These are phyloP conservation scores for Peronospora farinosa DNA, from an alignment of 352 stramenopile genomes.

Conservation along the genomic window DNA sequence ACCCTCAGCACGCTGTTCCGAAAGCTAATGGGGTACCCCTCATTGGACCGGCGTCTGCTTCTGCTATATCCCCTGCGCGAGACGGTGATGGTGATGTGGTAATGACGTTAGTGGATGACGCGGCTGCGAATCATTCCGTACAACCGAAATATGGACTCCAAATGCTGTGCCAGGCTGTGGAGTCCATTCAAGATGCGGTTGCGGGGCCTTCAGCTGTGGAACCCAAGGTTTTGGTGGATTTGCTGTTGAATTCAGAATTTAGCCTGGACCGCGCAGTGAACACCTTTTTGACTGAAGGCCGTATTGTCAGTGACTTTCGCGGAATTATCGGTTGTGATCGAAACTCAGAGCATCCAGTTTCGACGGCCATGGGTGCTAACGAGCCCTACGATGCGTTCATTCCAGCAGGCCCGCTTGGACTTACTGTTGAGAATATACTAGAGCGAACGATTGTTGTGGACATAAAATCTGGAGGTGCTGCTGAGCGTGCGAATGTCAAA, in stretches of 20 bases:
- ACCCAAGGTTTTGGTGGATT: constrained; percentile 67
- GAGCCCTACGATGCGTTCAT: constrained; percentile 62
- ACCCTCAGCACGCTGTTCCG: constrained; percentile 6
- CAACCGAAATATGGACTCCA: constrained; percentile 78
- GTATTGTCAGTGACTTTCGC: constrained; percentile 75
- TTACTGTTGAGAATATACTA: constrained; percentile 87
- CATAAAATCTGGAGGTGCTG: constrained; percentile 75
- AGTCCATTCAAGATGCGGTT: constrained; percentile 78
- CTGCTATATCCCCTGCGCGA: constrained; percentile 11
- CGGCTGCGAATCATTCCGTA: constrained; percentile 20
- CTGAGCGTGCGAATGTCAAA: constrained; percentile 69
- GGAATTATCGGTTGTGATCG: constrained; percentile 65
- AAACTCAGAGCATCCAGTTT: constrained; percentile 42
- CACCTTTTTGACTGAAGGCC: constrained; percentile 73
- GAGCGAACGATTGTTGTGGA: constrained; percentile 86
- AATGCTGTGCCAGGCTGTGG: constrained; percentile 61
- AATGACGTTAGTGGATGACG: constrained; percentile 34
- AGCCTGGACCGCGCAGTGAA: constrained; percentile 78
- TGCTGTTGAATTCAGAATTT: constrained; percentile 72
- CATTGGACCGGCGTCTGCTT: neutral
- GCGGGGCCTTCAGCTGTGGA: constrained; percentile 45
- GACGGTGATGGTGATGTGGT: constrained; percentile 64
- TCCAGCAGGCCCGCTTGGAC: constrained; percentile 67
- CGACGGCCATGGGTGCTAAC: constrained; percentile 43
- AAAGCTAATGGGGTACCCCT: constrained; percentile 14